These are phyloP conservation scores for Glycine tomentella DNA, from an alignment of 306 rosid genomes.

Conservation along the genomic window DNA sequence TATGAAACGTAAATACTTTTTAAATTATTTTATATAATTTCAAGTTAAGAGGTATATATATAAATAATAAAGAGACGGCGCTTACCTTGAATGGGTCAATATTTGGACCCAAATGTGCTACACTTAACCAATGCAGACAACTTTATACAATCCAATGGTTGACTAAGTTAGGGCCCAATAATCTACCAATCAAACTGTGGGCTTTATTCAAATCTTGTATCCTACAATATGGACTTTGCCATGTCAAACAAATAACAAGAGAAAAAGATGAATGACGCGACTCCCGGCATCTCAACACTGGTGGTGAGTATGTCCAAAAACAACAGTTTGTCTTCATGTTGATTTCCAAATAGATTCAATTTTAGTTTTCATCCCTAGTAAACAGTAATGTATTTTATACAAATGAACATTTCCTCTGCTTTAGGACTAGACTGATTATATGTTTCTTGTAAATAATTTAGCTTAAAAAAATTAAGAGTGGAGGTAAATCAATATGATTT, in stretches of 20 bases:
- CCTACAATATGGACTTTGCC: not conserved
- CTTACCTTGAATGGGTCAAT: constrained; percentile 14
- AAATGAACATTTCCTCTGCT: not conserved
- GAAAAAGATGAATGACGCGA: not conserved
- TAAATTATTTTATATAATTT: too few species aligned
- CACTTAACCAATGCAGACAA: not conserved
- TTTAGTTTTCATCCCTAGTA: not conserved
- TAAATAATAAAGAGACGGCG: too few species aligned
- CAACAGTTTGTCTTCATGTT: too few species aligned
- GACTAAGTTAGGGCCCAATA: not conserved
- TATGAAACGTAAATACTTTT: too few species aligned
- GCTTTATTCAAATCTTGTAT: constrained; percentile 14
- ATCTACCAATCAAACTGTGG: not conserved
- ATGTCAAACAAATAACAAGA: too few species aligned
- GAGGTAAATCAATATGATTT: too few species aligned
- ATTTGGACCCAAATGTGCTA: not conserved
- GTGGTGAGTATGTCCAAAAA: too few species aligned
- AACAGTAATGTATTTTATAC: not conserved
- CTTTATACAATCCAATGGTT: not conserved
- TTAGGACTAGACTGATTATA: too few species aligned
- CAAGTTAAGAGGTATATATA: too few species aligned
- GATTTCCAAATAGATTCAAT: not conserved
- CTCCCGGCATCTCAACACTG: too few species aligned
- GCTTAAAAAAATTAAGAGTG: too few species aligned
- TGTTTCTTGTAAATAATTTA: too few species aligned